These are phyloP conservation scores for Zygosaccharomyces siamensis DNA, from an alignment of 805 yeast species.

Conservation along the genomic window DNA sequence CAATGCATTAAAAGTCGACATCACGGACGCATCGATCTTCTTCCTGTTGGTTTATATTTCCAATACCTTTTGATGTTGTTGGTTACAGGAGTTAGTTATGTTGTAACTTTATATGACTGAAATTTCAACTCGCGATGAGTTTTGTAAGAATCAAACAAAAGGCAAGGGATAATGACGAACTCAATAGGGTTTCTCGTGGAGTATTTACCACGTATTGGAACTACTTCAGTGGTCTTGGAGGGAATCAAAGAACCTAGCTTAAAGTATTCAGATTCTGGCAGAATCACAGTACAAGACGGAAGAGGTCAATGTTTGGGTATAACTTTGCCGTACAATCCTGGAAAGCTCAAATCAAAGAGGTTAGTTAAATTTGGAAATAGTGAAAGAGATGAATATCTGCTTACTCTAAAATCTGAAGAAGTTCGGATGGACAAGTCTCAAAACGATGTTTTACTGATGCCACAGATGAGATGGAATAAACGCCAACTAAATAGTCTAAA, in stretches of 20 bases:
- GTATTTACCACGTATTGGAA: conserved; percentile 16
- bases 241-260: conserved; percentile 7
- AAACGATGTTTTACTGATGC: conserved; percentile 14
- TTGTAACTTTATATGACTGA: neutral
- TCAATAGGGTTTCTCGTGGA: conserved; percentile 8
- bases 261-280: neutral
- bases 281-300: conserved; percentile 7
- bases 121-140: conserved; percentile 5
- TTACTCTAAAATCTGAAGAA: conserved; percentile 11
- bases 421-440: conserved; percentile 7
- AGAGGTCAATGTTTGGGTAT: conserved; percentile 3
- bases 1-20: conserved; percentile 73
- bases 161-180: neutral
- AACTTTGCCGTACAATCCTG: conserved; percentile 10
- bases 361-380: conserved; percentile 2
- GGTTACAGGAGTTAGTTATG: neutral
- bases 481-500: conserved; percentile 12
- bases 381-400: neutral
- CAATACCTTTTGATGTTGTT: neutral
- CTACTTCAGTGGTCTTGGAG: conserved; percentile 19
- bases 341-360: neutral
- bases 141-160: neutral
- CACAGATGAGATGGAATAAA: conserved; percentile 26
- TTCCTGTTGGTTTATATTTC: neutral
- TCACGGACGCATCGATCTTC: conserved; percentile 6